Base-by-base conservation (phyloP, 176 grass and related monocot species). In the Phragmites australis region DNA sequence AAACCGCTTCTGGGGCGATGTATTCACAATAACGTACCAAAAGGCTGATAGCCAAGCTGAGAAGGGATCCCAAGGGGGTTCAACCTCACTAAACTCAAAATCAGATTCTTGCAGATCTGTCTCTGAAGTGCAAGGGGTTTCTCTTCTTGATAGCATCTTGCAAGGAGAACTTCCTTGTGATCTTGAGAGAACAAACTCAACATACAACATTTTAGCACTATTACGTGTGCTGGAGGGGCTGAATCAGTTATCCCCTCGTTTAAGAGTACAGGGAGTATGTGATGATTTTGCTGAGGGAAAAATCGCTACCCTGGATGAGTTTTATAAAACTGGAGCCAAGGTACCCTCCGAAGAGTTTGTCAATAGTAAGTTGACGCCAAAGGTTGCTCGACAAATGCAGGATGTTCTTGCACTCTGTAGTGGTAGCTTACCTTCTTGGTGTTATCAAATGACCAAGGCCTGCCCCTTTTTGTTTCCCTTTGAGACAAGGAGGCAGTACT, bases 21-120 rank as follows among this genome's bases (percentile, higher is more conserved):
- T 97, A 57, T 97, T 97, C 80, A 94, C 94, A 10, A 94, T 97
- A 78, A 94, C 89, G 19, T 97, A 97, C 72, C 91, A 92, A 80
- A 97, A 94, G 72, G 87, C 91, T 76, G 94, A 92, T 90, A 71
- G 83, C 30, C 87, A 84, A 56, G 67, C 12, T 82, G 84, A 93
- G 65, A 93, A 81, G 83, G 82, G 75, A 63, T 62, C 82, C 71
- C 78, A 90, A 51, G 84, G 88, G 69, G 78, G 82, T 75, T 84
- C 94, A 16, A 86, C 78, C 53, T 89, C 83, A 17, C 68, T 88
- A 46, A 87, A 86, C 68, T 79, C 70, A 76, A 97, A 94, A 74
- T 59, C 88, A 47, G 74, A 81, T 87, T 77, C 90, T 61, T 85
- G 43, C 59, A 89, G 86, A 79, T 82, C 81, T 66, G 65, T 81